These are phyloP conservation scores for Penicillium fuscoglaucum DNA, from an alignment of 2,329 filamentous ascomycete species.

Conservation along the genomic window DNA sequence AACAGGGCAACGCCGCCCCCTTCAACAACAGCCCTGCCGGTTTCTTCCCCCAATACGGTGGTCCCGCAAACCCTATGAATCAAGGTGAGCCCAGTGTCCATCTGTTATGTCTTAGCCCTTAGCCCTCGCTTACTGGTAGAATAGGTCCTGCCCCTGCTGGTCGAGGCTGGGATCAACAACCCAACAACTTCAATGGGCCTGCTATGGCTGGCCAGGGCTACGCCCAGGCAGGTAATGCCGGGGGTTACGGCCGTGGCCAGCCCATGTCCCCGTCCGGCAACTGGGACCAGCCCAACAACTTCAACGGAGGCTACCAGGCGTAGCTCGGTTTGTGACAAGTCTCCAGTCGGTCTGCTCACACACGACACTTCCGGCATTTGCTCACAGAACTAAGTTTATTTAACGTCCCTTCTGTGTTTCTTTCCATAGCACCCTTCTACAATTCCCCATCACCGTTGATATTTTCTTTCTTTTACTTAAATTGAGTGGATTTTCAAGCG, in stretches of 20 bases:
- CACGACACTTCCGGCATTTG: conserved; percentile 11
- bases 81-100: conserved; percentile 47
- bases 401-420: conserved; percentile 22
- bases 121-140: conserved; percentile 16
- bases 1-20: conserved; percentile 65
- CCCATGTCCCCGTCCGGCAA: conserved; percentile 51
- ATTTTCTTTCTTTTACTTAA: conserved; percentile 29
- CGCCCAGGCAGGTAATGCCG: conserved; percentile 69
- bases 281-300: conserved; percentile 57
- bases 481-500: conserved; percentile 43
- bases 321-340: conserved; percentile 37
- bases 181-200: conserved; percentile 44
- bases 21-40: conserved; percentile 73
- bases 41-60: conserved; percentile 94
- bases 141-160: conserved; percentile 59
- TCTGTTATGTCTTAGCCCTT: conserved; percentile 7
- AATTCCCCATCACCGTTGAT: conserved; percentile 20
- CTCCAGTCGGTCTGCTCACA: conserved; percentile 10
- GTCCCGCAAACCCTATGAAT: conserved; percentile 64
- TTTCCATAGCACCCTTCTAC: conserved; percentile 22
- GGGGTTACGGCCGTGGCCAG: conserved; percentile 78
- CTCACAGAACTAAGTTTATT: conserved; percentile 14
- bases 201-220: conserved; percentile 54
- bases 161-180: conserved; percentile 60
- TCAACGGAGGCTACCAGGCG: conserved; percentile 62